phyloP scores from a whole-genome alignment of 257 asterid genomes.

The Jaltomata sinuosa region DNA sequence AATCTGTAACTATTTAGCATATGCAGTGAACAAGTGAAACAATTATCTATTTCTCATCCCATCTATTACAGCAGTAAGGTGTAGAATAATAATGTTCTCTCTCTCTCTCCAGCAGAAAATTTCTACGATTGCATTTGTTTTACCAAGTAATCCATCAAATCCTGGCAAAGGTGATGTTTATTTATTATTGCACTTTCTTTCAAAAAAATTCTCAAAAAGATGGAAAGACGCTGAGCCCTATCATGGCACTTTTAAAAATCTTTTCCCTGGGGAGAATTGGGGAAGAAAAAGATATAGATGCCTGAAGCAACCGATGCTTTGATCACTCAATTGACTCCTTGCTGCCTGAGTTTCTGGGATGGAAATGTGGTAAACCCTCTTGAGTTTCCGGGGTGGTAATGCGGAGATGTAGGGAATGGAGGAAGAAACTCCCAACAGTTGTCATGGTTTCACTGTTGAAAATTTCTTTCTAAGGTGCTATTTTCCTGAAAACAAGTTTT shows the following conservation, averaged over 20 bases:
- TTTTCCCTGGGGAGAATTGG: not conserved
- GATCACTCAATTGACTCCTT: too few relatives aligned
- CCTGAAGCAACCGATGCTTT: too few relatives aligned
- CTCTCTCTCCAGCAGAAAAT: not conserved
- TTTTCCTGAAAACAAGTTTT: not conserved
- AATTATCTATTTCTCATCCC: not conserved
- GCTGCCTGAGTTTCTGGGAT: not conserved
- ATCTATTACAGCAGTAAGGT: not conserved
- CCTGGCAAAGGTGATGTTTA: not conserved
- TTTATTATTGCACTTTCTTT: not conserved
- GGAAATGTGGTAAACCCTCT: not conserved
- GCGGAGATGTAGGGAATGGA: not conserved
- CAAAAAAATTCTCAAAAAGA: not conserved
- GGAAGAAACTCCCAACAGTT: not conserved
- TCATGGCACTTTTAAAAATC: too few relatives aligned
- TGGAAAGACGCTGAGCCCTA: not conserved
- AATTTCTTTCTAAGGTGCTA: not conserved
- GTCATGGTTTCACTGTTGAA: not conserved
- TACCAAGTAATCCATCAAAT: not conserved
- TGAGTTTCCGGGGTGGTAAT: not conserved
- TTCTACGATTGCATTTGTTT: not conserved
- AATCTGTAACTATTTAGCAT: not conserved
- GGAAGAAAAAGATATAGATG: not conserved
- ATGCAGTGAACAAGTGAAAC: not conserved
- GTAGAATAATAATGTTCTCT: not conserved